These are phyloP conservation scores for Boletales sp. DNA, from an alignment of 768 basidiomycete genomes.

Conservation along the genomic window DNA sequence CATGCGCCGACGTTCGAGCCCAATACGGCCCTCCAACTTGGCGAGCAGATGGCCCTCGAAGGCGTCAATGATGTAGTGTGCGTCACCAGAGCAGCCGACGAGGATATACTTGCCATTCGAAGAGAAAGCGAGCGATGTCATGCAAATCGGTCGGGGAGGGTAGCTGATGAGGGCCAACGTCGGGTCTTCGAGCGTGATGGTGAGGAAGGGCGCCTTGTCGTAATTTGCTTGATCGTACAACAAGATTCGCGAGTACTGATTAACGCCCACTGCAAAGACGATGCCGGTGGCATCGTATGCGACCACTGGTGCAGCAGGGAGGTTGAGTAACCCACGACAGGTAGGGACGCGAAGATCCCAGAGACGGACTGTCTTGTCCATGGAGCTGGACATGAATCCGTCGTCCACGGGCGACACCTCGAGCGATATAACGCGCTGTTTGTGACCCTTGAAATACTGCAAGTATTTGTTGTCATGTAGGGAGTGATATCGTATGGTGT, in stretches of 20 bases:
- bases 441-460: slow-evolving; percentile 95
- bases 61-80: slow-evolving; percentile 91
- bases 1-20: slow-evolving; percentile 67
- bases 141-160: slow-evolving; percentile 84
- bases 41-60: slow-evolving; percentile 82
- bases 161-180: slow-evolving; percentile 70
- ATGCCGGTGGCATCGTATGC: slow-evolving; percentile 82
- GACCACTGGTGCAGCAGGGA: slow-evolving; percentile 72
- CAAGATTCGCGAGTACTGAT: slow-evolving; percentile 76
- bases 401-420: slow-evolving; percentile 93
- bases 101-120: slow-evolving; percentile 87
- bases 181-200: slow-evolving; percentile 79
- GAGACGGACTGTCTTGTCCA: slow-evolving; percentile 91
- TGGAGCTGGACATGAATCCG: slow-evolving; percentile 90
- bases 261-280: slow-evolving; percentile 85
- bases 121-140: slow-evolving; percentile 90
- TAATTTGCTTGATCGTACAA: slow-evolving; percentile 84
- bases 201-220: slow-evolving; percentile 89
- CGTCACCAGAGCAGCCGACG: slow-evolving; percentile 88
- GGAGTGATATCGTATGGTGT: slow-evolving; percentile 92
- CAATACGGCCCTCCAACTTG: slow-evolving; percentile 81
- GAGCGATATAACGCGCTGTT: slow-evolving; percentile 80
- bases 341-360: slow-evolving; percentile 88
- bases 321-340: slow-evolving; percentile 75
- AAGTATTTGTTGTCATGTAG: slow-evolving; percentile 96